Conservation (phyloP, 306 rosid species). For the Glycine soja region DNA sequence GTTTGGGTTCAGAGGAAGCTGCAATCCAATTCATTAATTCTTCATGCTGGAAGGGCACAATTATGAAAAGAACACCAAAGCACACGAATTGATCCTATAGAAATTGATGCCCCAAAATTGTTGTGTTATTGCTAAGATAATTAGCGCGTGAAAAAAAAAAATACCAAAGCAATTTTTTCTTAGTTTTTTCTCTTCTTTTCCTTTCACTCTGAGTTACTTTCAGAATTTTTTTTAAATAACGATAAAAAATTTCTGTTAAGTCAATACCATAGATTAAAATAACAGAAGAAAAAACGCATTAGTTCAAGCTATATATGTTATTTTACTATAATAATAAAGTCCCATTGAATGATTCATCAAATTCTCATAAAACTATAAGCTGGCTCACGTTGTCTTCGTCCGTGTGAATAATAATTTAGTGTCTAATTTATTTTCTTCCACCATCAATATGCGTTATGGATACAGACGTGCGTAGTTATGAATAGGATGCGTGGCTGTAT, state of each 20-base stretch:
- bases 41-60: too few species aligned
- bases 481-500: background rate
- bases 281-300: too few species aligned
- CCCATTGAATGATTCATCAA: background rate
- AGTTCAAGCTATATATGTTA: background rate
- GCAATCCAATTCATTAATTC: too few species aligned
- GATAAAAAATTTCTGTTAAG: background rate
- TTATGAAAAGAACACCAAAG: too few species aligned
- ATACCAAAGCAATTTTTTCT: too few species aligned
- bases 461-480: background rate
- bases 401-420: background rate
- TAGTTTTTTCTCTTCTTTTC: background rate
- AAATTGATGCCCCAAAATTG: too few species aligned
- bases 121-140: too few species aligned
- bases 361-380: background rate
- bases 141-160: too few species aligned
- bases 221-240: too few species aligned
- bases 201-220: background rate
- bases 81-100: too few species aligned
- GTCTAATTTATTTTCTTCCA: background rate
- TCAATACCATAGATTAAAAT: background rate
- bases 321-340: background rate
- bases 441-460: conserved; percentile 9
- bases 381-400: background rate
- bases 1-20: too few species aligned